Conservation (phyloP, 2,329 filamentous ascomycete species). For the Fusarium hainanense region DNA sequence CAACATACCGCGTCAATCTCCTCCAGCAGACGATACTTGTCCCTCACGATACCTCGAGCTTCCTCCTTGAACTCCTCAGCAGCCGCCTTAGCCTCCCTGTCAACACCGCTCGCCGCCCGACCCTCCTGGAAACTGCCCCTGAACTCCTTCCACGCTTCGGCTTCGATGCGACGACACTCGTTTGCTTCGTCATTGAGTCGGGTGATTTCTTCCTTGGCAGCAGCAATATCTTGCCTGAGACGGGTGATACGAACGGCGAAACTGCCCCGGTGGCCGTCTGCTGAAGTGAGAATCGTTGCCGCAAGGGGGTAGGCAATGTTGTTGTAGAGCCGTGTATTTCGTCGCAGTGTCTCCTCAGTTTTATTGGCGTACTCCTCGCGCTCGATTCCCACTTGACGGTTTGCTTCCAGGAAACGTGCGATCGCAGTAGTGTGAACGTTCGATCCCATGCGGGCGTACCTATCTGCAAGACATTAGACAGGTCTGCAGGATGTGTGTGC, state of each 20-base stretch:
- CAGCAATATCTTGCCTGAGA: slow-evolving; percentile 37
- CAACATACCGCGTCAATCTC: slow-evolving; percentile 46
- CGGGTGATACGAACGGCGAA: slow-evolving; percentile 43
- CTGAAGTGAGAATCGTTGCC: slow-evolving; percentile 48
- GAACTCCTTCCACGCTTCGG: slow-evolving; percentile 36
- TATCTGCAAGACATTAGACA: slow-evolving; percentile 29
- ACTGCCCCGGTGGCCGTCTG: slow-evolving; percentile 39
- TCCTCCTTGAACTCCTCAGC: slow-evolving; percentile 32
- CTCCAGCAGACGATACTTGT: slow-evolving; percentile 38
- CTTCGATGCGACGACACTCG: slow-evolving; percentile 36
- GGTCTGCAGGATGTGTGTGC: rapidly evolving
- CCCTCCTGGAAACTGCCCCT: background rate
- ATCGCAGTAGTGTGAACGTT: slow-evolving; percentile 9
- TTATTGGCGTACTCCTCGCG: slow-evolving; percentile 17
- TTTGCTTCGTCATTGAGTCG: slow-evolving; percentile 44
- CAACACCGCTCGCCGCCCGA: background rate
- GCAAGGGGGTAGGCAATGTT: slow-evolving; percentile 50
- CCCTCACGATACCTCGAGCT: slow-evolving; percentile 38
- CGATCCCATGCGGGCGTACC: slow-evolving; percentile 41
- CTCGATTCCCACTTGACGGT: slow-evolving; percentile 39
- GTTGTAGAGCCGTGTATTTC: slow-evolving; percentile 44
- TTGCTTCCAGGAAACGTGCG: slow-evolving; percentile 37
- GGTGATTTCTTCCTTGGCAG: slow-evolving; percentile 42
- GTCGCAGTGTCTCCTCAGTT: slow-evolving; percentile 6
- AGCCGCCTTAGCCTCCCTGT: background rate